A percentile compares a stretch with the other conserved stretches of the same genome.
Conservation (phyloP, 768 basidiomycete species). For the Macrocybe gigantea region DNA sequence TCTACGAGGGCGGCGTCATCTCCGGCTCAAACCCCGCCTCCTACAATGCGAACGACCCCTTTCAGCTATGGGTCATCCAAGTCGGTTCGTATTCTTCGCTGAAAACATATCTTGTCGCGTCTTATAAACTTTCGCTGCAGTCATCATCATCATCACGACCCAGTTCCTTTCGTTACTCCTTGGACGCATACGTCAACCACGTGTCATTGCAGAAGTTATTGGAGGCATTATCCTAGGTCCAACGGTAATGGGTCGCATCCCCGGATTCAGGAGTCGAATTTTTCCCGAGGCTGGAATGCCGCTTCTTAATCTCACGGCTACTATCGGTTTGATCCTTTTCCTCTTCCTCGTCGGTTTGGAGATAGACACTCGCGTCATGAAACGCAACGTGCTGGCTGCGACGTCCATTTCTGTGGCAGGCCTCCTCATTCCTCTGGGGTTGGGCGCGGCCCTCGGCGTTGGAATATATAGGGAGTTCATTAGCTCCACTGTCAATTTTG, state of each 20-base stretch:
- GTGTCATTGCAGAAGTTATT: conserved; percentile 92
- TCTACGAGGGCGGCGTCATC: conserved; percentile 64
- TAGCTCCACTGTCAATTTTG: conserved; percentile 51
- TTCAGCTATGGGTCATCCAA: conserved; percentile 75
- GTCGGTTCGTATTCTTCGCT: conserved; percentile 38
- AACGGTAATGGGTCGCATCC: conserved; percentile 74
- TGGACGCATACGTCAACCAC: conserved; percentile 72
- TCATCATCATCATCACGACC: conserved; percentile 77
- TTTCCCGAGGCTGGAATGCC: conserved; percentile 50
- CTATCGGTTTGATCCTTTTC: conserved; percentile 71
- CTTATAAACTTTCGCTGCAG: conserved; percentile 23
- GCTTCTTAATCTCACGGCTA: conserved; percentile 65
- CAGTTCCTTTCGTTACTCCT: conserved; percentile 67
- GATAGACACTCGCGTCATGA: conserved; percentile 68
- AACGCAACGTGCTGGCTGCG: conserved; percentile 54
- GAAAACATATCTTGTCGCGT: neutral
- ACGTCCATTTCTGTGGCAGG: conserved; percentile 60
- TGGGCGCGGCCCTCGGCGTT: conserved; percentile 71
- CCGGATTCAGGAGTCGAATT: conserved; percentile 55
- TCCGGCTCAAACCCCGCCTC: conserved; percentile 66
- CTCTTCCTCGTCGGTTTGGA: conserved; percentile 85
- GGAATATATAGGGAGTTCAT: conserved; percentile 72
- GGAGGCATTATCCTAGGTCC: conserved; percentile 85
- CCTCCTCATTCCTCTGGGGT: conserved; percentile 69
- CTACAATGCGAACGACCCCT: conserved; percentile 61